Evolutionary conservation across 2,329 filamentous ascomycete genomes (phyloP), one percentile per base, ranked within the genome.

Genomic region (Curvularia lunata): DNA sequence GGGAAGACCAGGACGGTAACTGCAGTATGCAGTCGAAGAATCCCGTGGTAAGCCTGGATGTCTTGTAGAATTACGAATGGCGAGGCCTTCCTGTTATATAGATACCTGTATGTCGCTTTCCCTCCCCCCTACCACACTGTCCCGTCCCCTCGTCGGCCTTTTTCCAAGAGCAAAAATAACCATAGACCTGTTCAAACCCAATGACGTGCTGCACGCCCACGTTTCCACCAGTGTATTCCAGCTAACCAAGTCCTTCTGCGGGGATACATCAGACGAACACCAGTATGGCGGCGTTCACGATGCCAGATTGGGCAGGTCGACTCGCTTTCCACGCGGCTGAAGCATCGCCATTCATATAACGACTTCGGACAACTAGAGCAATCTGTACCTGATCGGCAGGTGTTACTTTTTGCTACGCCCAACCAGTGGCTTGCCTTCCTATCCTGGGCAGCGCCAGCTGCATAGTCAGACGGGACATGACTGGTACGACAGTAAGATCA

Each of bases 151-250:
- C 43, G 27, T 25, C 32, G 10, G 25, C 16, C 19, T 21, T 38
- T 25, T 25, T 12, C n/a, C 23, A 5, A 41, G n/a, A 18, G 13
- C 25, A 37, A 32, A 59, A 30, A 21, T 27, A 16, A 30, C 4
- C 21, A 32, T 28, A 59, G 42, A 48, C 56, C 61, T 45, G 61
- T 46, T 46, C 50, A 55, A 66, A 46, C 25, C 71, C 70, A 74
- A 71, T 70, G 62, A 68, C 66, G 68, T 64, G 58, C 58, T 59
- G 67, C 70, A 74, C 69, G 69, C 64, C 59, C 28, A 8, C 25
- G 6, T 8, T 9, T 54, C 43, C 54, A 40, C 13, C 43, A 48
- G 21, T 25, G 21, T 54, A 46, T 50, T 19, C 27, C 50, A 59
- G 58, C 40, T 30, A 50, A 46, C 30, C 40, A 5, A 30, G 38